phyloP scores from a whole-genome alignment of 495 filamentous ascomycete genomes.

The Xeromyces bisporus region DNA sequence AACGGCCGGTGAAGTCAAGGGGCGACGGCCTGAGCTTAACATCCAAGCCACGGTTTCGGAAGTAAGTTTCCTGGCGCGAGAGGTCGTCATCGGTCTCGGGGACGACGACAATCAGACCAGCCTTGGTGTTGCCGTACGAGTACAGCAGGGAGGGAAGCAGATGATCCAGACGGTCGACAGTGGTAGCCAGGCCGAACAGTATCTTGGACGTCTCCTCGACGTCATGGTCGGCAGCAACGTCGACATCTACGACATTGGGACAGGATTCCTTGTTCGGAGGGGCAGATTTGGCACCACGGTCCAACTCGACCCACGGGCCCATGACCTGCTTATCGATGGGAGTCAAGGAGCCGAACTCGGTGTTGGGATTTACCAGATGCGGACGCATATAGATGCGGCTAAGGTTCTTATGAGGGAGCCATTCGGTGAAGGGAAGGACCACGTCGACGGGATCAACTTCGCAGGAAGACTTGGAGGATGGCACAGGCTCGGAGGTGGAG shows the following conservation, averaged over 20 bases:
- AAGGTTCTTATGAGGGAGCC: conserved; percentile 33
- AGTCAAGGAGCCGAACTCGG: conserved; percentile 27
- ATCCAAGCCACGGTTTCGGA: conserved; percentile 33
- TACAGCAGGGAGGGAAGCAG: conserved; percentile 31
- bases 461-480: conserved; percentile 10
- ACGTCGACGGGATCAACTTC: conserved; percentile 22
- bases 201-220: conserved; percentile 34
- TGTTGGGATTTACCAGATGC: conserved; percentile 19
- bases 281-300: conserved; percentile 30
- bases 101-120: conserved; percentile 31
- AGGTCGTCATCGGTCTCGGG: conserved; percentile 29
- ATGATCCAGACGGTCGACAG: conserved; percentile 31
- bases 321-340: conserved; percentile 26
- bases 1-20: conserved; percentile 41
- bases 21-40: conserved; percentile 37
- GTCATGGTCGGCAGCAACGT: conserved; percentile 25
- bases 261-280: conserved; percentile 26
- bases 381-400: conserved; percentile 32
- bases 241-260: conserved; percentile 28
- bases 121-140: conserved; percentile 33
- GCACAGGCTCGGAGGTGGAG: conserved; percentile 8
- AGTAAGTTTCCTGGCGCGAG: conserved; percentile 28
- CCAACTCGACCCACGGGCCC: conserved; percentile 28
- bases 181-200: conserved; percentile 35
- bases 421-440: conserved; percentile 27